Evolutionary conservation across 257 asterid genomes (phyloP), one percentile per base, ranked within the genome.

Genomic region (Fraxinus cuspidata): DNA sequence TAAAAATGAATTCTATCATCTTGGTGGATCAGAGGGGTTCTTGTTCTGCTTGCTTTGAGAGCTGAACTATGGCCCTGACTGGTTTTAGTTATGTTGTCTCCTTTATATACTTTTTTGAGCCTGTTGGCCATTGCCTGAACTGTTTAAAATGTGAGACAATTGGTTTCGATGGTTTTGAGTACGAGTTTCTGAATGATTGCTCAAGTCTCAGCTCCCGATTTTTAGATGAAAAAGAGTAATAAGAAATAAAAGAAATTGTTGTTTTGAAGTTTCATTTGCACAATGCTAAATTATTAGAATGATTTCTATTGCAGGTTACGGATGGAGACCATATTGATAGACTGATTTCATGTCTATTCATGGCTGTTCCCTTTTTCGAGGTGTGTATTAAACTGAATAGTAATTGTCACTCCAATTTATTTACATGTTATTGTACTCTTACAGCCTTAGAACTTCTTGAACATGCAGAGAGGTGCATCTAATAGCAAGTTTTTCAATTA

Each of bases 291-390:
- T n/a, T 72, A 40, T 66, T 56, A 15, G 53, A 3, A 5, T 73
- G 73, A 44, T 81, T 53, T 77, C 69, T 75, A 67, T 19, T 88
- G 87, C 91, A 94, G 98, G 96, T 86, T 77, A 44, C 87, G n/a
- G 97, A 94, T 78, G 96, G 93, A 72, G 98, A 94, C 85, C 98
- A 94, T 82, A 87, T 90, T 74, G 97, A 83, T 84, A 86, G 98
- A 77, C 85, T 94, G 74, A 92, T 92, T 82, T 85, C 97, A 53
- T 92, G 97, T 84, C 86, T 94, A 78, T 92, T 83, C 84, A 88
- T 89, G 92, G 97, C 98, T 74, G 85, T 94, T 83, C 97, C 98
- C 51, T 87, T 91, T 84, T 94, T 94, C 73, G 92, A 91, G 97
- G 98, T 94, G 71, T 69, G 77, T 67, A 77, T 79, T 74, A 66